Base-by-base conservation (phyloP, 257 asterid genomes). In the Capsicum chinense region DNA sequence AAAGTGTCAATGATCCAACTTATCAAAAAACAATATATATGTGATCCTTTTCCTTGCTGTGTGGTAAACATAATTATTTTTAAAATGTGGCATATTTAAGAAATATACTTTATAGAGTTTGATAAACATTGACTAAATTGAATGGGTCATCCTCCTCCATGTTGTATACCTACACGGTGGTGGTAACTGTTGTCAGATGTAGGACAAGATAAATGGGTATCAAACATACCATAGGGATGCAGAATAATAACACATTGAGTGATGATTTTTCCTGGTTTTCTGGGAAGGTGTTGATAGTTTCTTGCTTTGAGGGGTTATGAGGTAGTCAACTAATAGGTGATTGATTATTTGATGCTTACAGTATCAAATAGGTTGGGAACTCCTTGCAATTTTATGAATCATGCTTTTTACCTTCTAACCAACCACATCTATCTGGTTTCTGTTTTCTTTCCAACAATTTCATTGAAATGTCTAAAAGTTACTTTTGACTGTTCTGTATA, bases 231-330 rank as follows among this genome's bases (percentile, higher is more conserved):
- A 50, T 8, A 74, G 13, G 26, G 35, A 19, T 50, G 81, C 62
- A 74, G 62, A 50, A 50, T 7, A 74, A 71, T 48, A 39, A 15
- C 66, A 56, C 33, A 78, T 54, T 78, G 33, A 33, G 13, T 15
- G 82, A 50, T 33, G 47, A 21, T 14, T 14, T 21, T 78, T 78
- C 47, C 8, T 35, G 16, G 21, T 76, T 14, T 47, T 73, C 81
- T 52, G 82, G 82, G 44, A 56, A 73, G 35, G 60, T 48, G 37
- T 26, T 73, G 60, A 19, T 73, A 73, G 80, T 74, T 74, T 19
- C 62, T 74, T 50, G 13, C 81, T 21, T 50, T 74, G 13, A 74
- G 50, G 62, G 21, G 62, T 74, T 26, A n/a, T 74, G 81, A 6
- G 47, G 47, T 50, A 50, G 81, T 74, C 21, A 50, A 50, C 47